Conservation (phyloP, 129 eudicot species). For the Centella asiatica region DNA sequence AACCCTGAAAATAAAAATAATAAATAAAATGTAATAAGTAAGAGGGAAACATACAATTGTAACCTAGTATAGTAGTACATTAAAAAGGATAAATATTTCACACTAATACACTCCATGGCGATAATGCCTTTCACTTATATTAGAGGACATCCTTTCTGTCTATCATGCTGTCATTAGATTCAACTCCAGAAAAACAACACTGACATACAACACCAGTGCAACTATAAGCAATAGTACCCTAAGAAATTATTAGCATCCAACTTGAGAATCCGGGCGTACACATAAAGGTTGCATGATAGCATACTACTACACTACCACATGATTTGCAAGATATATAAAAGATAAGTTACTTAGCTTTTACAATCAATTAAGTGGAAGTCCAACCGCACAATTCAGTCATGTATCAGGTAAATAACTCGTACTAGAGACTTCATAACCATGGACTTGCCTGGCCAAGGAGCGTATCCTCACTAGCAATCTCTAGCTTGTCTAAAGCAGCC, state of each 20-base stretch:
- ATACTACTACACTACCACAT: background rate
- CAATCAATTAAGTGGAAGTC: background rate
- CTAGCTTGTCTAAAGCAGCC: slow-evolving; percentile 71
- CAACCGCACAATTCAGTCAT: background rate
- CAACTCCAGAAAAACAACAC: background rate
- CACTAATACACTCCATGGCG: background rate
- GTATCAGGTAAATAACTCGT: background rate
- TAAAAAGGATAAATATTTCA: background rate
- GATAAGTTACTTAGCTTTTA: background rate
- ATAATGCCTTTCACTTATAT: background rate
- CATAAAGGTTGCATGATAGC: background rate
- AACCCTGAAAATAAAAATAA: slow-evolving; percentile 41
- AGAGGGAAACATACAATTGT: slow-evolving; percentile 5
- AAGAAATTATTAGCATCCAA: background rate
- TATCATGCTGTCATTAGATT: background rate
- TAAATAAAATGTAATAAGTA: background rate
- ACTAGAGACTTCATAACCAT: background rate
- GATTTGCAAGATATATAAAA: background rate
- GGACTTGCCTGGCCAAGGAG: slow-evolving; percentile 80
- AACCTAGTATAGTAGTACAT: background rate
- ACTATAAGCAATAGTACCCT: background rate
- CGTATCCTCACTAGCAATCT: slow-evolving; percentile 84
- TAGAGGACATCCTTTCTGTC: slow-evolving; percentile 5
- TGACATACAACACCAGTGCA: background rate
- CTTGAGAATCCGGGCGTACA: background rate